Evolutionary conservation across 23 red algal genomes (phyloP), one percentile per base, ranked within the genome.

Genomic region (Cyanidium caldarium): DNA sequence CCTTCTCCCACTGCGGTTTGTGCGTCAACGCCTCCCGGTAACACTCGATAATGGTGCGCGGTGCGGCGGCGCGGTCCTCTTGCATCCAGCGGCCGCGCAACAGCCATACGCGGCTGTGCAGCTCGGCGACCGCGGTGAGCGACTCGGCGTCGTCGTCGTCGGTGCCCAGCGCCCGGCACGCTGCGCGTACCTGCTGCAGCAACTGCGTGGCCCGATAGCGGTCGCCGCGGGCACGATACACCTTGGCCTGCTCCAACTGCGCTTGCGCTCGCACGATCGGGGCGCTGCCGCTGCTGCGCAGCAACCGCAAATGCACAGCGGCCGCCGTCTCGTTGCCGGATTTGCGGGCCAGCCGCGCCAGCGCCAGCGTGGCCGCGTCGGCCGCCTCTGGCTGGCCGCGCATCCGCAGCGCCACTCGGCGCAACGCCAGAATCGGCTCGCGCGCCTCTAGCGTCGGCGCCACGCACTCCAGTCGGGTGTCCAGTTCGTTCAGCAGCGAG

Each of bases 291-390:
- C n/a, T n/a, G n/a, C n/a, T n/a, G 10, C 10, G 13, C 7, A 61
- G 10, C 51, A 28, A 28, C 21, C 31, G 51, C 10, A 61, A 28
- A 28, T 61, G 31, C 13, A 28, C 51, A 12, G 31, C 37, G 16
- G 85, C 85, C 0, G 85, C 77, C 13, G 68, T 35, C 30, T 78
- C 40, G 61, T 89, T 80, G 12, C 46, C 77, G 0, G 43, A 46
- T 40, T 82, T 78, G 34, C 66, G 77, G 0, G 85, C 77, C 28
- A 89, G 70, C n/a, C 69, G 33, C 38, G 85, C 85, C 19, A 89
- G 70, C 44, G 42, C 37, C 31, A 89, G 23, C 38, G 72, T 45
- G 19, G 68, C 81, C 35, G 44, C 57, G 7, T 75, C 75, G 2
- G 86, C 86, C 14, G 70, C 79, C 25, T 70, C 44, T 13, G 25